Conservation (phyloP, 2,329 filamentous ascomycete species). For the Colletotrichum musae region DNA sequence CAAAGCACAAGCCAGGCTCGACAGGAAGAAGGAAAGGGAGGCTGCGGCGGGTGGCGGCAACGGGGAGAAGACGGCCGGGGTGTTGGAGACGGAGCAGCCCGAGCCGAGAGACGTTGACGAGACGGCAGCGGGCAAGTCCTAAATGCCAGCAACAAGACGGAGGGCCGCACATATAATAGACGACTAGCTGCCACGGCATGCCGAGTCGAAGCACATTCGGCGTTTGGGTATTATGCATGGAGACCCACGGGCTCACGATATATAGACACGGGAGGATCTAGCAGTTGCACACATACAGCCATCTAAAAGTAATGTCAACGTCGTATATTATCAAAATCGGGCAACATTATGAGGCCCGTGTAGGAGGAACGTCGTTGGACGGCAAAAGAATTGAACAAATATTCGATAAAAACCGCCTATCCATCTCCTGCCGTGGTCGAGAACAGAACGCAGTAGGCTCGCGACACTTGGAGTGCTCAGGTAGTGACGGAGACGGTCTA, state of each 20-base stretch:
- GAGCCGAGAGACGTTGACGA: conserved; percentile 28
- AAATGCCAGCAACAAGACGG: neutral
- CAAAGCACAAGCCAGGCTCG: conserved; percentile 47
- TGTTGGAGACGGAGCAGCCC: conserved; percentile 7
- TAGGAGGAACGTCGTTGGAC: too few relatives aligned
- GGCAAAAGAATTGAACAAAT: neutral
- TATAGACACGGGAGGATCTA: conserved; percentile 3
- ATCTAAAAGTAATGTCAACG: conserved; percentile 12
- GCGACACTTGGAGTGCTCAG: too few relatives aligned
- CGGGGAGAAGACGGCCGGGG: conserved; percentile 25
- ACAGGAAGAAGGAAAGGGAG: conserved; percentile 43
- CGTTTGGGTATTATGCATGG: conserved; percentile 3
- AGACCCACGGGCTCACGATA: neutral
- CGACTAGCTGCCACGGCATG: conserved; percentile 7
- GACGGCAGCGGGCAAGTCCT: conserved; percentile 11
- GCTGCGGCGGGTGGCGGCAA: conserved; percentile 6
- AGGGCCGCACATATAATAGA: neutral
- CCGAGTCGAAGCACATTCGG: neutral
- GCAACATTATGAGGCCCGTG: too few relatives aligned
- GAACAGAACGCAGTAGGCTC: neutral
- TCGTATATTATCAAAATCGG: neutral
- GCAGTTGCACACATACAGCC: neutral
- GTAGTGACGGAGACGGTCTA: too few relatives aligned
- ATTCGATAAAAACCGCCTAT: neutral
- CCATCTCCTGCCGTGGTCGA: neutral